Evolutionary conservation across 2,329 filamentous ascomycete species (phyloP).

Genomic region (Neonectria neomacrospora): DNA sequence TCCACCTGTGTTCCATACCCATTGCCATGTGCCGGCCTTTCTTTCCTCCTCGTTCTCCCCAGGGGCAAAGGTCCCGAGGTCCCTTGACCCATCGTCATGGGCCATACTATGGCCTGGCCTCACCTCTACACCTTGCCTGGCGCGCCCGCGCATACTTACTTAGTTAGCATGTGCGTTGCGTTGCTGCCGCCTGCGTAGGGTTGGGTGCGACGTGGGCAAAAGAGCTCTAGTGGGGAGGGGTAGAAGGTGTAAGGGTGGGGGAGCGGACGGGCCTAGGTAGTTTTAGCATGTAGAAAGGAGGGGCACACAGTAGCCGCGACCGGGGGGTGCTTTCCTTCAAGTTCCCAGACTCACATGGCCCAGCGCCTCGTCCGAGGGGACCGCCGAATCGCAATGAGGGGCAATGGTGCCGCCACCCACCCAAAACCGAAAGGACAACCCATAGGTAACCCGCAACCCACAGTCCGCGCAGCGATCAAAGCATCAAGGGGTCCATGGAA

Average conservation of each 20-base stretch:
- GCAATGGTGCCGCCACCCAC: constrained; percentile 26
- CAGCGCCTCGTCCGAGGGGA: constrained; percentile 18
- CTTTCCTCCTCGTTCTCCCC: constrained; percentile 5
- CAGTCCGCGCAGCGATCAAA: constrained; percentile 10
- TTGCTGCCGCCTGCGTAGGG: neutral
- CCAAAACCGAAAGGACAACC: constrained; percentile 7
- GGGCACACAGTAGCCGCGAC: constrained; percentile 16
- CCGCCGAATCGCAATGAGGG: constrained; percentile 18
- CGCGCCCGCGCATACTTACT: constrained; percentile 5
- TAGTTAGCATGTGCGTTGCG: constrained; percentile 21
- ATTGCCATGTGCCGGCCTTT: constrained; percentile 4
- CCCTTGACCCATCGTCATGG: neutral
- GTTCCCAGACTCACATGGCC: neutral
- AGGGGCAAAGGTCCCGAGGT: constrained; percentile 1
- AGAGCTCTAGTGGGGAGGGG: constrained; percentile 26
- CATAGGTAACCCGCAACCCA: constrained; percentile 22
- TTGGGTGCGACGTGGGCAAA: constrained; percentile 17
- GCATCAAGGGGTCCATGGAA: constrained; percentile 1
- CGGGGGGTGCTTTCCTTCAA: constrained; percentile 13
- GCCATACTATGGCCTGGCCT: constrained; percentile 10
- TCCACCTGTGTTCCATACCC: neutral
- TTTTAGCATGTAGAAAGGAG: constrained; percentile 17
- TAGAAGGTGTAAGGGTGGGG: constrained; percentile 12
- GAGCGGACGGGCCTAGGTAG: constrained; percentile 7
- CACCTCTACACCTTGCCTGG: constrained; percentile 25